phyloP scores from a whole-genome alignment of 805 yeast species.

The Saccharomyces paradoxus region DNA sequence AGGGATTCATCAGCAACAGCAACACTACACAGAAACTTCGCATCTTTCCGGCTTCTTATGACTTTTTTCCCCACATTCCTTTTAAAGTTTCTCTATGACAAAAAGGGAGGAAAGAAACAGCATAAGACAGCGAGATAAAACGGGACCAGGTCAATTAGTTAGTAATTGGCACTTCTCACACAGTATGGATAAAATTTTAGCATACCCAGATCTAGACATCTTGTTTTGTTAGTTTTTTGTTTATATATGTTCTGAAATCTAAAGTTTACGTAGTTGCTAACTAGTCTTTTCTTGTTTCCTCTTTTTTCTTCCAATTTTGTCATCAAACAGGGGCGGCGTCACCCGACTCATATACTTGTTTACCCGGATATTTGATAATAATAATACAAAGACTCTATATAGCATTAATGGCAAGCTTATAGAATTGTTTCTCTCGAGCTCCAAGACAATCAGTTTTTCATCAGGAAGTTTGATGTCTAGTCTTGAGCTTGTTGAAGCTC shows the following conservation, averaged over 20 bases:
- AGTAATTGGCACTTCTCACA: not conserved
- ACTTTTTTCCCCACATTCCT: not conserved
- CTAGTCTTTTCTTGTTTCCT: not conserved
- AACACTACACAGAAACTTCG: slow-evolving; percentile 41
- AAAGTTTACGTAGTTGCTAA: not conserved
- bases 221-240: slow-evolving; percentile 5
- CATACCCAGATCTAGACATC: slow-evolving; percentile 34
- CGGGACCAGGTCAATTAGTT: not conserved
- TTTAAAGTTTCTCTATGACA: not conserved
- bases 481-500: not conserved
- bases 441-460: not conserved
- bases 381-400: not conserved
- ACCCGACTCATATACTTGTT: not conserved
- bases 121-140: not conserved
- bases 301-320: not conserved
- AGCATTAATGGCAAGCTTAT: not conserved
- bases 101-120: not conserved
- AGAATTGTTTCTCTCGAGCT: not conserved
- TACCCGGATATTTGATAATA: not conserved
- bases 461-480: not conserved
- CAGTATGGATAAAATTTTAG: slow-evolving; percentile 1
- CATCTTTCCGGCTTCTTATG: not conserved
- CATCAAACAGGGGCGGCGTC: not conserved
- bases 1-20: slow-evolving; percentile 86
- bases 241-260: not conserved